Base-by-base conservation (phyloP, 2,329 filamentous ascomycete genomes). In the Clarireedia paspali region DNA sequence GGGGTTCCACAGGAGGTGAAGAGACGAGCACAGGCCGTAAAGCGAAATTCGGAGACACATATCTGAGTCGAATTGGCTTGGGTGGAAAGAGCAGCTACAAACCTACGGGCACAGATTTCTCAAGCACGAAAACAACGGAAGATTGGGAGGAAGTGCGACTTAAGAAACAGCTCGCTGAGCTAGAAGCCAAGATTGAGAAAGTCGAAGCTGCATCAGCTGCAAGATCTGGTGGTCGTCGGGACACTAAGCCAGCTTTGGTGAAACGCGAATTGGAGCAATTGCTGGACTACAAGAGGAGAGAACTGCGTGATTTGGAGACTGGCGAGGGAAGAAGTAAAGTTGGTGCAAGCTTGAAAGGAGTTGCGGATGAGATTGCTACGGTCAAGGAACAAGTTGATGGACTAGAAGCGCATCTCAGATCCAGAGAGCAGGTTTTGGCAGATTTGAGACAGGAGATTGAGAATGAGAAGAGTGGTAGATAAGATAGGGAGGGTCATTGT, bases 81-180 rank as follows among this genome's bases (percentile, higher is more conserved):
- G 83, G 83, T 20, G 82, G 84, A 52, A 87, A 91, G 67, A 84
- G 86, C 63, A 85, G 82, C 57, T 92, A 94, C 73, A 86, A 88
- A 68, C 82, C 88, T 7, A 77, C 86, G 42, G 94, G 94, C 26
- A 99, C 94, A 1, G 91, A 99, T 74, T 97, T 97, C 70, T 87
- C 84, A 57, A 79, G 81, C 39, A 87, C 89, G 60, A 89, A 91
- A 70, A 88, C 88, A 59, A 92, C 95, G 26, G 84, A 85, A 66
- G 94, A 99, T 70, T 97, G 94, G 91, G 94, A 99, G 72, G 94
- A 97, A 72, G 94, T 97, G 46, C 83, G 91, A 53, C 78, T 99
- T 62, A 92, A 95, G 78, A 91, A 94, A 70, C 91, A 97, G 72
- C 81, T 99, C 34, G 80, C 84, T 24, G 92, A 97, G 65, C 76